Percentiles rank a stretch among this genome's conserved stretches.
Conservation (phyloP, 768 basidiomycete genomes). For the Lentinula raphanica region DNA sequence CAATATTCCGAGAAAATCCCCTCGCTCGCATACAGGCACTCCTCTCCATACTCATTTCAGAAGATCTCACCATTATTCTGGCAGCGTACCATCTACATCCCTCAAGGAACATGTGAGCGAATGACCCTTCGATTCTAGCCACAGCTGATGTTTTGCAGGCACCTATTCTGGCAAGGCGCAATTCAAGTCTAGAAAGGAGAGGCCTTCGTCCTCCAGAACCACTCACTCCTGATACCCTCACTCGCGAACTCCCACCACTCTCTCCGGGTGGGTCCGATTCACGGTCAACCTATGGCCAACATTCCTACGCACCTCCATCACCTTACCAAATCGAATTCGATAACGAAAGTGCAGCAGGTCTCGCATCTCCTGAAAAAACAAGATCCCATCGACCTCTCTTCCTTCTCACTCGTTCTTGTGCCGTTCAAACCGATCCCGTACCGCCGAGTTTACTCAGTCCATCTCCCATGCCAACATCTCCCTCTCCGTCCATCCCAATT, state of each 20-base stretch:
- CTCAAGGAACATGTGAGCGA: slow-evolving; percentile 31
- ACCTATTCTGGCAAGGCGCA: slow-evolving; percentile 15
- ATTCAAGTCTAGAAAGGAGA: slow-evolving; percentile 24
- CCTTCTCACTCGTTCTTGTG: slow-evolving; percentile 57
- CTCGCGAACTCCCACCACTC: slow-evolving; percentile 24
- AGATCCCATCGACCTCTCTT: slow-evolving; percentile 39
- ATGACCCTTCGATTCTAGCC: neutral
- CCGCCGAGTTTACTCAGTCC: slow-evolving; percentile 21
- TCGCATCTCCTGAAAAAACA: slow-evolving; percentile 28
- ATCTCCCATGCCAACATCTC: slow-evolving; percentile 19
- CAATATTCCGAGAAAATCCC: slow-evolving; percentile 31
- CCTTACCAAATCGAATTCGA: slow-evolving; percentile 39
- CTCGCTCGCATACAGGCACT: slow-evolving; percentile 28
- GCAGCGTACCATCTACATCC: slow-evolving; percentile 40
- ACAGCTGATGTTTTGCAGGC: slow-evolving; percentile 10
- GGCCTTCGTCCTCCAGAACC: slow-evolving; percentile 14
- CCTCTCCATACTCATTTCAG: slow-evolving; percentile 31
- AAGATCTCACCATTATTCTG: slow-evolving; percentile 30
- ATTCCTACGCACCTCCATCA: slow-evolving; percentile 21
- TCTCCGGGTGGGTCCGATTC: slow-evolving; percentile 37
- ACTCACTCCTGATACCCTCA: slow-evolving; percentile 41
- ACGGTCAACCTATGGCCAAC: slow-evolving; percentile 22
- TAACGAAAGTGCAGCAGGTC: slow-evolving; percentile 26
- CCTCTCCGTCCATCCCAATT: slow-evolving; percentile 23
- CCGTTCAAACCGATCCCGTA: slow-evolving; percentile 61